phyloP scores from a whole-genome alignment of 768 basidiomycete genomes.

The Tylopilus subfusipes region DNA sequence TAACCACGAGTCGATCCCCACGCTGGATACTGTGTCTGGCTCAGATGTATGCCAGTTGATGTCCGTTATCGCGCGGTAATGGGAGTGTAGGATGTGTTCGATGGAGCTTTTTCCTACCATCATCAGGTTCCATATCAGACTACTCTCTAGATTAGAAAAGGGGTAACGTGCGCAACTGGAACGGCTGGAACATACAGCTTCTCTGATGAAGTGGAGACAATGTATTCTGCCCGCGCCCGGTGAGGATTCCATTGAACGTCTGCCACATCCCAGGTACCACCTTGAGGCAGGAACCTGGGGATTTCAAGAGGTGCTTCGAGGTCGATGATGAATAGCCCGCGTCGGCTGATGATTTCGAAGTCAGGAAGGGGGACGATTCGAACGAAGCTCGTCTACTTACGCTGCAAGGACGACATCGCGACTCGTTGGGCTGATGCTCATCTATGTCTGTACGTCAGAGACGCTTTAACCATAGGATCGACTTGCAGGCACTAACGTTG shows the following conservation, averaged over 20 bases:
- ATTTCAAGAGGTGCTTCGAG: conserved; percentile 81
- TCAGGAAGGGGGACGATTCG: not conserved
- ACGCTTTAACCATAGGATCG: not conserved
- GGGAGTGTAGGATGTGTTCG: conserved; percentile 79
- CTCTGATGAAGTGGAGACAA: conserved; percentile 85
- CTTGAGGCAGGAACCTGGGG: conserved; percentile 93
- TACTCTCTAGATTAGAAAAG: conserved; percentile 23
- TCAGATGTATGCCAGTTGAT: conserved; percentile 95
- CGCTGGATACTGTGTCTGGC: conserved; percentile 82
- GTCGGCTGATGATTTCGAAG: conserved; percentile 46
- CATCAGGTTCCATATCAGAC: conserved; percentile 93
- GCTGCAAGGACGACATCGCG: conserved; percentile 90
- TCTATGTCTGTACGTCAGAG: conserved; percentile 41
- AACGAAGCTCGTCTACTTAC: conserved; percentile 39
- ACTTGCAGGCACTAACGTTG: conserved; percentile 50
- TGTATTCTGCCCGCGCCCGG: conserved; percentile 67
- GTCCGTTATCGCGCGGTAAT: conserved; percentile 95
- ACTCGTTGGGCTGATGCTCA: conserved; percentile 87
- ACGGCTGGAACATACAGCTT: conserved; percentile 58
- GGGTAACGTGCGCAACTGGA: not conserved
- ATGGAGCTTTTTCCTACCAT: conserved; percentile 74
- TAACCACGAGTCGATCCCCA: conserved; percentile 90
- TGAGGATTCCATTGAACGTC: conserved; percentile 95
- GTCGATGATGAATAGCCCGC: conserved; percentile 94
- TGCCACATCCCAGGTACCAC: conserved; percentile 93